A percentile compares a stretch with the other conserved stretches of the same genome.
phyloP scores from a whole-genome alignment of 768 basidiomycete species.

The Rhodotorula paludigena region DNA sequence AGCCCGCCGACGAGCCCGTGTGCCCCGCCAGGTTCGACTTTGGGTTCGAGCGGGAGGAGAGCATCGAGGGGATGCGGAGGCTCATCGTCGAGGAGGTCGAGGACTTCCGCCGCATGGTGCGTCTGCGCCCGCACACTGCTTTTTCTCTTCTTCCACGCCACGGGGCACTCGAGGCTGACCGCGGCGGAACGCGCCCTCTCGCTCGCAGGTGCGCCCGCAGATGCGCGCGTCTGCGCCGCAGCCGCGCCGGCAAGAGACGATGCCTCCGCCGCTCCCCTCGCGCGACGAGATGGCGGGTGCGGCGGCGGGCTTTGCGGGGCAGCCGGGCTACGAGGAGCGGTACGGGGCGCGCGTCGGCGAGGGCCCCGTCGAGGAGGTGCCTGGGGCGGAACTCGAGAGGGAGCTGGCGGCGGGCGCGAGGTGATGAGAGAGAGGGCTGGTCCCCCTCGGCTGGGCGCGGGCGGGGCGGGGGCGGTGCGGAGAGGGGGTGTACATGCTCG shows the following conservation, averaged over 20 bases:
- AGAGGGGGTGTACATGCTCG: too few species aligned
- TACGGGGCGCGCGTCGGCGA: constrained; percentile 56
- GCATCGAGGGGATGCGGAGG: constrained; percentile 93
- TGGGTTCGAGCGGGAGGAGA: constrained; percentile 91
- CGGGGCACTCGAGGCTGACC: neutral
- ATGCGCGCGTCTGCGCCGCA: neutral
- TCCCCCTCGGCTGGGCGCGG: too few species aligned
- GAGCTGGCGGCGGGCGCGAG: constrained; percentile 56
- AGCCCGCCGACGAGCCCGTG: constrained; percentile 53
- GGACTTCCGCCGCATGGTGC: constrained; percentile 80
- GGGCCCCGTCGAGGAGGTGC: constrained; percentile 61
- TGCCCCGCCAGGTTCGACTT: constrained; percentile 74
- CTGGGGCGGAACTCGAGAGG: constrained; percentile 75
- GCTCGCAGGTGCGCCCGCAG: constrained; percentile 13
- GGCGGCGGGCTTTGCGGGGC: constrained; percentile 73
- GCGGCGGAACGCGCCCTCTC: constrained; percentile 7
- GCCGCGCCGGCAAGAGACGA: neutral
- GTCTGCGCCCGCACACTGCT: constrained; percentile 47
- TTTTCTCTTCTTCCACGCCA: neutral
- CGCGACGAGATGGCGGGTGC: constrained; percentile 77
- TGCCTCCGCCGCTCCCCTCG: constrained; percentile 63
- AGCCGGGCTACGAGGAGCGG: constrained; percentile 54
- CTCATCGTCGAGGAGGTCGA: constrained; percentile 90
- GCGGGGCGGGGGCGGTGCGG: too few species aligned
- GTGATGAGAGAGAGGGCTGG: too few species aligned